Evolutionary conservation across 176 grass and related monocot genomes (phyloP).

Genomic region (Bolboschoenus planiculmis): DNA sequence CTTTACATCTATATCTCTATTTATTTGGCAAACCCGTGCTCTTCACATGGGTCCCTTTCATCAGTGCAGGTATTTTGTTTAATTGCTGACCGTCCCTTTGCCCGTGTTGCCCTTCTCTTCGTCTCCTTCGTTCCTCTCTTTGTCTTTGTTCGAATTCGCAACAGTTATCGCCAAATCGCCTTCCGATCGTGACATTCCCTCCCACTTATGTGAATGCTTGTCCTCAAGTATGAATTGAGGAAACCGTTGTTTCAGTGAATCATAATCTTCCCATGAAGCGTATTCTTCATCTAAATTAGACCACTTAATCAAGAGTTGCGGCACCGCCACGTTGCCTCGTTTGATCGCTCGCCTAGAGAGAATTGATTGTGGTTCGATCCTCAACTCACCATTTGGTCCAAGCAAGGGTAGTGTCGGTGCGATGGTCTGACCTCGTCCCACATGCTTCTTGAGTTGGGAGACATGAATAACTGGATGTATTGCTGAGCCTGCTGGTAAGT

Average conservation of each 20-base stretch:
- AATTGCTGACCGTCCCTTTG: too few species aligned
- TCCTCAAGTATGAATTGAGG: too few species aligned
- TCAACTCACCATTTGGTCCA: background rate
- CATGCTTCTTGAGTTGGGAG: background rate
- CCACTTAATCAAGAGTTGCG: background rate
- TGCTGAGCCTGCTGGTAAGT: background rate
- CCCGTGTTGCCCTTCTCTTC: too few species aligned
- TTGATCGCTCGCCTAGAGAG: background rate
- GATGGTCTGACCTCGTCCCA: background rate
- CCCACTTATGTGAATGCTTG: too few species aligned
- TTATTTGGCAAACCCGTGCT: too few species aligned
- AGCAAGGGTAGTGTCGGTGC: background rate
- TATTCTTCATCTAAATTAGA: background rate
- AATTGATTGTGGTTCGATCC: background rate
- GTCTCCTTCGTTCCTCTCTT: too few species aligned
- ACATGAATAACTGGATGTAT: background rate
- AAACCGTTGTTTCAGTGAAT: background rate
- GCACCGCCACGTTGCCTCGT: background rate
- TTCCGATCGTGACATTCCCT: too few species aligned
- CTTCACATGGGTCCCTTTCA: too few species aligned
- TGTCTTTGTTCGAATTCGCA: too few species aligned
- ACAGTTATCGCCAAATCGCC: too few species aligned
- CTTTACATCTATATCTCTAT: too few species aligned
- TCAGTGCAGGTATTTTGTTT: too few species aligned
- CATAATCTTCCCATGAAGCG: background rate